phyloP scores from a whole-genome alignment of 306 rosid genomes.

The Casuarina glauca region DNA sequence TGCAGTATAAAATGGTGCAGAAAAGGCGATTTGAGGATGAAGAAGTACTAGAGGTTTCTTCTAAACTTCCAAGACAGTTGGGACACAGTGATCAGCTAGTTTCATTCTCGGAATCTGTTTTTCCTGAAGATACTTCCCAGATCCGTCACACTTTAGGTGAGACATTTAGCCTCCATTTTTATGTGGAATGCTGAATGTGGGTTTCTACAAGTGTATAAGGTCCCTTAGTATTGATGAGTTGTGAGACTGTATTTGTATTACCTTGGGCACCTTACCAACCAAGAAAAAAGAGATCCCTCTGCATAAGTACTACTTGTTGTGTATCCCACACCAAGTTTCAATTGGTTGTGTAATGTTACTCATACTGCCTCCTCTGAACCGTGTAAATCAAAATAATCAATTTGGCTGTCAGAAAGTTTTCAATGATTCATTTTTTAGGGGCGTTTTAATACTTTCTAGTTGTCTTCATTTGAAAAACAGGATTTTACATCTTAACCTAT shows the following conservation, averaged over 20 bases:
- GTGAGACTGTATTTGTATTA: neutral
- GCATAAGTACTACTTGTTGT: neutral
- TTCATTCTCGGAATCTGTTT: conserved; percentile 72
- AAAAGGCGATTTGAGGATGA: conserved; percentile 76
- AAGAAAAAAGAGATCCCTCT: neutral
- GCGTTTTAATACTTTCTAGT: neutral
- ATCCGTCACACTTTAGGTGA: conserved; percentile 60
- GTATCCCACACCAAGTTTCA: neutral
- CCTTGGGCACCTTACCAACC: neutral
- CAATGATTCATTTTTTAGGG: neutral
- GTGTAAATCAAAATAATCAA: neutral
- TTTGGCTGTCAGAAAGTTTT: neutral
- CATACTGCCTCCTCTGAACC: neutral
- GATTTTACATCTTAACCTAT: neutral
- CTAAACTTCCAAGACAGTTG: conserved; percentile 66
- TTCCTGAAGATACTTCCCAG: conserved; percentile 42
- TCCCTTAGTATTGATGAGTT: neutral
- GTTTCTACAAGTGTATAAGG: neutral
- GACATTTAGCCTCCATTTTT: conserved; percentile 16
- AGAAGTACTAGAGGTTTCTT: conserved; percentile 58
- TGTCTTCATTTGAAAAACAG: neutral
- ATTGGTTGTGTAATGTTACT: conserved; percentile 1
- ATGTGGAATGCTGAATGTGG: conserved; percentile 7
- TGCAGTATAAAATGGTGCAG: conserved; percentile 80
- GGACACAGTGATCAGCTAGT: conserved; percentile 51